Evolutionary conservation across 2,329 filamentous ascomycete species (phyloP), one percentile per base, ranked within the genome.

Genomic region (Pyrenophora tritici-repentis): DNA sequence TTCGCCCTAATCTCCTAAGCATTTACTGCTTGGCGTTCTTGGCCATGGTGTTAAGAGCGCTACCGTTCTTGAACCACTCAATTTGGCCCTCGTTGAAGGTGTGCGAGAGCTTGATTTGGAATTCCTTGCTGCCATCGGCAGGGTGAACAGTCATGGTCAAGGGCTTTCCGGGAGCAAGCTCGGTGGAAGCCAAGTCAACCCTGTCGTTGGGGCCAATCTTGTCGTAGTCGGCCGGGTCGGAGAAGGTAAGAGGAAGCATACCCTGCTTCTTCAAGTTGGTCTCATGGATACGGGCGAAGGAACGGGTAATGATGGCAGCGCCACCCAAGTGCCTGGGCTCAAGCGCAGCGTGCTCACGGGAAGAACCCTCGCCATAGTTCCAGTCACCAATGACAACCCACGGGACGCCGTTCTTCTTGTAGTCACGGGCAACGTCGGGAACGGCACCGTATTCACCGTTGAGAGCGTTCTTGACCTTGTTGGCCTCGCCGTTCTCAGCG

Each of bases 191-290:
- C 54, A 99, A 81, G 76, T 97, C 92, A 66, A 97, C 86, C 80
- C 88, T 92, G 83, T 96, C 94, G 56, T 94, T 87, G 63, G 91
- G 89, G 75, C 88, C 86, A 77, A 99, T 92, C 85, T 90, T 96
- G 77, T 99, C 94, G 78, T 99, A 99, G 78, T 99, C 94, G 75
- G 88, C 93, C 50, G 93, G 93, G 74, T 97, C 87, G 51, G 86
- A 79, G 81, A 99, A 99, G 69, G 92, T 97, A 62, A 99, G 85
- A 71, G 94, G 94, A 80, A 99, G 89, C 93, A 99, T 97, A 80
- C 94, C 94, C 86, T 99, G 94, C 88, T 99, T 99, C 90, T 99
- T 99, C 82, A 99, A 81, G 86, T 99, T 99, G 83, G 94, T 99
- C 85, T 99, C 94, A 85, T 99, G 94, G 74, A 99, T 99, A 89